Evolutionary conservation across 768 basidiomycete genomes (phyloP), one percentile per base, ranked within the genome.

Genomic region (Pulveroboletus ravenelii): DNA sequence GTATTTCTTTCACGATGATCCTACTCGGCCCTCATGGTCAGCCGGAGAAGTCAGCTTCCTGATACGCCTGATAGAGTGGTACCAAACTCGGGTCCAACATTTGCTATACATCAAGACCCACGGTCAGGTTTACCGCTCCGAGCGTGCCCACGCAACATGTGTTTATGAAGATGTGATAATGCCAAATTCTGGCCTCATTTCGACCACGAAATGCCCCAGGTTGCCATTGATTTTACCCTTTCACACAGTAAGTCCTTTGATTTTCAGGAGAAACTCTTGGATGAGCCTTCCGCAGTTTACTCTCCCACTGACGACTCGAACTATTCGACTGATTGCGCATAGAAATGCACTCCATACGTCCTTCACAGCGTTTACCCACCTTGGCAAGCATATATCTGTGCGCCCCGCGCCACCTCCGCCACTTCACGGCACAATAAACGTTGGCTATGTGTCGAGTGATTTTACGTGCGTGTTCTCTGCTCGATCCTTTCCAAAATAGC

Each of bases 401-500:
- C 60, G 72, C 15, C 76, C 75, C 0, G 70, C 78, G 5, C 73
- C 73, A 0, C 62, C 67, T 3, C 74, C 75, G 6, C 78, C 78
- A 3, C 48, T 67, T 3, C 44, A 51, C 35, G 70, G 71, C 31
- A 68, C 65, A 53, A 53, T 79, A 47, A 77, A 78, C 48, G 49
- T 79, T 48, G 78, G 75, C 15, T 79, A 78, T 59, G 66, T 79
- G 38, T 76, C 75, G 0, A 71, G 73, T 32, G 78, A 78, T 53
- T 70, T 78, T 20, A 72, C 67, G 75, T 77, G 48, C 38, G 71
- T 58, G 12, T 29, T 42, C 36, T 25, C 35, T 45, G 10, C 27
- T 44, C 5, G 17, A 17, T 8, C 41, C 20, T 25, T 31, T 14
- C 31, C 31, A 10, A 45, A 10, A 27, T 49, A 18, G 53, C 41